Base-by-base conservation (phyloP, 78 protist species). In the Dictyostelium citrinum region DNA sequence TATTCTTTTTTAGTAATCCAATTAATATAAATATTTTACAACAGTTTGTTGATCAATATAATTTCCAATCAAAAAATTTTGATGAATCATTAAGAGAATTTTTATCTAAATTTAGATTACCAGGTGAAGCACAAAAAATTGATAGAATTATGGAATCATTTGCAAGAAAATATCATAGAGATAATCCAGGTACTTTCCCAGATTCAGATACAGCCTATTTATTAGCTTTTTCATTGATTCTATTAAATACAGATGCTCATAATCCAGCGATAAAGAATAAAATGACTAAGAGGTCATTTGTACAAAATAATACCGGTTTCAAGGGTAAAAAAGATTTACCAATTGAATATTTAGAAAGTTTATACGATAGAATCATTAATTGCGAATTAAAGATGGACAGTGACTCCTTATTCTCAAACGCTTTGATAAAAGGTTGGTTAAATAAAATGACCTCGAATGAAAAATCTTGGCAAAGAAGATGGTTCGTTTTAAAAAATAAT, bases 221-320 rank as follows among this genome's bases (percentile, higher is more conserved):
- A 37, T 85, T 99, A 14, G 99, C 99, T 3, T 99, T 94, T 78
- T 95, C 99, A 9, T 77, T 92, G 75, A 98, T 99, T 67, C 96
- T 99, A 98, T 97, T 99, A 80, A 96, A 98, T 95, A 98, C 99
- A 1, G 99, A 99, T 94, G 97, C 97, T 49, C 99, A 99, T 96
- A 97, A 95, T 81, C 95, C 96, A 11, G 49, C 51, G 0, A 92
- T 97, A 39, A 70, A 91, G 27, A 81, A 74, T 27, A 96, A 96
- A 90, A 97, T 97, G 98, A 27, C 97, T 27, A 95, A 90, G 46
- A 76, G 67, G 49, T 72, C 82, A n/a, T 88, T 88, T 88, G 85
- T 88, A 10, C 81, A 41, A 20, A 88, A 88, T 33, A 78, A 78
- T 43, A 55, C 82, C 2, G 82, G 82, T 7, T 55, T 61, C 75